Conservation (phyloP, 768 basidiomycete species). For the Tylopilus subfusipes region DNA sequence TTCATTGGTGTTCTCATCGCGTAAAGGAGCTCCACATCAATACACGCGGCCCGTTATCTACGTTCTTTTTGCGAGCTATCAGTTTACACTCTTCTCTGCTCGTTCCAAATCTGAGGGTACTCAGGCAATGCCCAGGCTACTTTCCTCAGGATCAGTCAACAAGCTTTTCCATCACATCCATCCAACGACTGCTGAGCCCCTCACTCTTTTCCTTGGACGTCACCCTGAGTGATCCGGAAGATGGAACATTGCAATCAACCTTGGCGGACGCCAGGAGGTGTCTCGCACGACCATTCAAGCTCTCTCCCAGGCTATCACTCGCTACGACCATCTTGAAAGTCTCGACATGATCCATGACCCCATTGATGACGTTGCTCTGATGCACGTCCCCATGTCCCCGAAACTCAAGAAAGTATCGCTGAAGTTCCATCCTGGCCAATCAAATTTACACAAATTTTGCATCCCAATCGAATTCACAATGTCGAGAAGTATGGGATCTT, state of each 20-base stretch:
- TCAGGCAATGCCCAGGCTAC: no score
- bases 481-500: neutral
- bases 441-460: neutral
- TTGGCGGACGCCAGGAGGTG: neutral
- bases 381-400: neutral
- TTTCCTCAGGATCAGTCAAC: neutral
- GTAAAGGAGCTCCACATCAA: neutral
- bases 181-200: neutral
- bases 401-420: neutral
- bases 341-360: neutral
- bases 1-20: neutral
- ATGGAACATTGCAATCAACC: neutral
- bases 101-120: slow-evolving; percentile 1
- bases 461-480: neutral
- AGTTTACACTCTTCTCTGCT: neutral
- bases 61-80: neutral
- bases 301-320: neutral
- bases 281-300: neutral
- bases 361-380: neutral
- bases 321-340: neutral
- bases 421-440: neutral
- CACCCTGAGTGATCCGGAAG: neutral
- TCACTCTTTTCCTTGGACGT: neutral
- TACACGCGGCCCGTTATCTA: neutral
- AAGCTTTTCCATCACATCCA: neutral